Conservation (phyloP, 1,139 yeast species). For the Meyerozyma sp. region DNA sequence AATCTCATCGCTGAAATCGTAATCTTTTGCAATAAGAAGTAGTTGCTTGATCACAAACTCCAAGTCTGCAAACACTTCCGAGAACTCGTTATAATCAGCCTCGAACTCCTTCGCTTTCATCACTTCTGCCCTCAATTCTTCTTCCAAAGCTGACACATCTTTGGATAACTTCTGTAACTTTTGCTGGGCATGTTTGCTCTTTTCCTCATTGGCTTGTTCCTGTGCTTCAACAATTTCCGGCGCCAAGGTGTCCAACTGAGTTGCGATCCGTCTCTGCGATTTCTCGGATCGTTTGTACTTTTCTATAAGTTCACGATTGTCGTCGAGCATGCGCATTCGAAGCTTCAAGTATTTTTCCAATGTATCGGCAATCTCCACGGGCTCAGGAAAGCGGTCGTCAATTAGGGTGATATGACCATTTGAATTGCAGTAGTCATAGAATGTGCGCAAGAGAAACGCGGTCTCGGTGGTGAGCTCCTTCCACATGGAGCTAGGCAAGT, state of each 20-base stretch:
- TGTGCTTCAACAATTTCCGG: slow-evolving; percentile 8
- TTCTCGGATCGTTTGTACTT: slow-evolving; percentile 7
- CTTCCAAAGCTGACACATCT: slow-evolving; percentile 13
- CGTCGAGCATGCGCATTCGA: slow-evolving; percentile 32
- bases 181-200: slow-evolving; percentile 12
- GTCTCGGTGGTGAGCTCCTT: slow-evolving; percentile 66
- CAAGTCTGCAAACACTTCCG: slow-evolving; percentile 45
- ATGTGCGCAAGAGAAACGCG: slow-evolving; percentile 65
- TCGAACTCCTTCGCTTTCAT: slow-evolving; percentile 9
- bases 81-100: slow-evolving; percentile 21
- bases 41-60: slow-evolving; percentile 78
- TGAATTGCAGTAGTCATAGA: slow-evolving; percentile 58
- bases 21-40: slow-evolving; percentile 58
- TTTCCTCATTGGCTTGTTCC: slow-evolving; percentile 17
- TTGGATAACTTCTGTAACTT: slow-evolving; percentile 10
- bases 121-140: slow-evolving; percentile 2
- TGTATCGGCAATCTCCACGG: slow-evolving; percentile 62
- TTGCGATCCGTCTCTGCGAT: slow-evolving; percentile 8
- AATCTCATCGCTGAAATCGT: slow-evolving; percentile 87
- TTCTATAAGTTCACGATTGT: slow-evolving; percentile 19
- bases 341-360: slow-evolving; percentile 48
- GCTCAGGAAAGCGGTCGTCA: slow-evolving; percentile 76
- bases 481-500: slow-evolving; percentile 63
- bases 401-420: slow-evolving; percentile 50
- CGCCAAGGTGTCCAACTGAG: slow-evolving; percentile 7